These are phyloP conservation scores for Barnettozyma sp. DNA, from an alignment of 805 yeast species.

Conservation along the genomic window DNA sequence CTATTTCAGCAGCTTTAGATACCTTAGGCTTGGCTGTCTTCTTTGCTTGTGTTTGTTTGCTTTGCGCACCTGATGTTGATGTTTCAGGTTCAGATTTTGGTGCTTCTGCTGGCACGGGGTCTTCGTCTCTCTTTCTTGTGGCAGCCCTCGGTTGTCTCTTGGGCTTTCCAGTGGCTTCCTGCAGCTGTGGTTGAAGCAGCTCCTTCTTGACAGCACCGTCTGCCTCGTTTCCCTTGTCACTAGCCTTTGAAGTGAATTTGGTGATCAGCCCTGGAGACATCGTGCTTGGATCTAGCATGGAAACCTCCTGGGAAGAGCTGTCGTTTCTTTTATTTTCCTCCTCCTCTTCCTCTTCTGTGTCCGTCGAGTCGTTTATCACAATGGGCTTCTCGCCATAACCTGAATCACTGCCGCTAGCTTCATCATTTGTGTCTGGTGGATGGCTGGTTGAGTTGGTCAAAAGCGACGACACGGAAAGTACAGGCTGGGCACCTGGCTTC, in stretches of 20 bases:
- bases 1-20: constrained; percentile 7
- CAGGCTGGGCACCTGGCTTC: not conserved
- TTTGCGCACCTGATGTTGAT: constrained; percentile 7
- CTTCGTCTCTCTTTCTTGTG: not conserved
- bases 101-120: not conserved
- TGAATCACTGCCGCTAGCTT: no score
- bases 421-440: no score
- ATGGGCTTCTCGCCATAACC: not conserved
- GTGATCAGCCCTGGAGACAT: not conserved
- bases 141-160: constrained; percentile 1
- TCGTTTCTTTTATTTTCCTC: not conserved
- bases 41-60: constrained; percentile 2
- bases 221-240: no score
- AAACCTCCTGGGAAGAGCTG: constrained; percentile 1
- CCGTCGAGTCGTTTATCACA: constrained; percentile 1
- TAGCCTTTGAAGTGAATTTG: no score
- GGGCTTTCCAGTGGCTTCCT: not conserved
- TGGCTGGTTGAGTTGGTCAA: not conserved
- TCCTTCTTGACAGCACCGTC: no score
- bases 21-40: constrained; percentile 5
- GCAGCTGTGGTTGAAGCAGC: no score
- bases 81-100: not conserved
- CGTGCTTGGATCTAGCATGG: not conserved
- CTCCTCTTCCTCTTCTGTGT: constrained; percentile 1
- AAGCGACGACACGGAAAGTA: not conserved